These are phyloP conservation scores for Botrytis sinoallii DNA, from an alignment of 2,329 filamentous ascomycete genomes.

Conservation along the genomic window DNA sequence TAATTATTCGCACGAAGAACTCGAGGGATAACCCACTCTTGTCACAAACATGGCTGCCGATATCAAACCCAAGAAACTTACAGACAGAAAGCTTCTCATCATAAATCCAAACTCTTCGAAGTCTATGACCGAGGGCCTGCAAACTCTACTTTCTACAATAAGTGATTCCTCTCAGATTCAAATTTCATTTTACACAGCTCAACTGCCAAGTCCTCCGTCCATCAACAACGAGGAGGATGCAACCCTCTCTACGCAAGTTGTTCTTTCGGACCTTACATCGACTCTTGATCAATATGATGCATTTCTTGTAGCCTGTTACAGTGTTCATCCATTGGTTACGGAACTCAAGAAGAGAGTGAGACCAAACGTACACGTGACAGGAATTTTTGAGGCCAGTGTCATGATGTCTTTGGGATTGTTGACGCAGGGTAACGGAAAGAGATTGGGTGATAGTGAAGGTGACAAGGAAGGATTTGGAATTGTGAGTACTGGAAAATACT, in stretches of 20 bases:
- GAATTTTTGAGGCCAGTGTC: constrained; percentile 86
- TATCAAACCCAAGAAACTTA: not conserved
- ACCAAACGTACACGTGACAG: constrained; percentile 59
- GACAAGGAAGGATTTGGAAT: constrained; percentile 66
- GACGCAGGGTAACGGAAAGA: constrained; percentile 32
- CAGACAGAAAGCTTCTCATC: constrained; percentile 55
- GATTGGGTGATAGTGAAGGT: constrained; percentile 15
- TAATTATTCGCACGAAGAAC: not conserved
- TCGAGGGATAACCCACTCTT: not conserved
- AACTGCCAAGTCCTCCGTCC: constrained; percentile 68
- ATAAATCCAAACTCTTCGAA: constrained; percentile 77
- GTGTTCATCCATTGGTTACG: constrained; percentile 72
- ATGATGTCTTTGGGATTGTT: constrained; percentile 44
- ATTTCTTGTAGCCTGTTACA: constrained; percentile 88
- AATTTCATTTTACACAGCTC: constrained; percentile 41
- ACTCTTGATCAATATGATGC: constrained; percentile 57
- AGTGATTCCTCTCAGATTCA: constrained; percentile 33
- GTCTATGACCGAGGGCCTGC: constrained; percentile 68
- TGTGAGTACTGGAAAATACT: constrained; percentile 80
- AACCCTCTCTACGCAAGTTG: constrained; percentile 57
- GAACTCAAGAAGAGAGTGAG: constrained; percentile 46
- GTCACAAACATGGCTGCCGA: constrained; percentile 1
- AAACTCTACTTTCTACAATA: constrained; percentile 43
- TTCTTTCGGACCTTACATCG: constrained; percentile 53
- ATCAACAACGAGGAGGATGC: constrained; percentile 77